Base-by-base conservation (phyloP, 805 yeast species). In the Metschnikowia chrysomelidarum region DNA sequence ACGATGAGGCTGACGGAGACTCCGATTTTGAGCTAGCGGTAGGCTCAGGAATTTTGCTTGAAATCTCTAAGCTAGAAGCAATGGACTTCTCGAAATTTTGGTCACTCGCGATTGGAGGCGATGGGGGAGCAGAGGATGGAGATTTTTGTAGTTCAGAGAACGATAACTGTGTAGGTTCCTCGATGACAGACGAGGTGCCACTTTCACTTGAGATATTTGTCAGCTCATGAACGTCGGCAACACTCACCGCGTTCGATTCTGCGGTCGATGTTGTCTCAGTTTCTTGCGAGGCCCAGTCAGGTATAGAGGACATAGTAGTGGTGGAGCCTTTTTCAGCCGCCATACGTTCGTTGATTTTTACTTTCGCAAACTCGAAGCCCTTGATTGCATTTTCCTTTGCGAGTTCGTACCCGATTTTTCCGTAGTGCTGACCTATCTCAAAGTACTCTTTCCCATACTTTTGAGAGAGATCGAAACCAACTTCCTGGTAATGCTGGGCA, bases 331-430 rank as follows among this genome's bases (percentile, higher is more conserved):
- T 43, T 50, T 47, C 7, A 50, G 50, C 34, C 55, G 58, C 30
- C 51, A 52, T 16, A 47, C 44, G 30, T 46, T 51, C 51, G 7
- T 41, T 46, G 11, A 61, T 28, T 30, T 59, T 62, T 11, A 56
- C 60, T 41, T 57, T 60, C n/a, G 60, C 31, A 18, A 54, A 37
- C 2, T 53, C 56, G 24, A 46, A 46, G n/a, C 49, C 51, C 18
- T 34, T 34, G 22, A 31, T 10, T 1, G 43, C 32, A 18, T 46
- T 40, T 13, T 41, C 51, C 22, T 34, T 37, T 2, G 50, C 51
- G 8, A 43, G 8, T 3, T 42, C 41, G 29, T 12, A 34, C 9
- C 60, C 57, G 14, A 43, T 28, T 18, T 41, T 38, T 5, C 53
- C 57, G 30, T 56, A 54, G n/a, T 51, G 47, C 14, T 51, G 49